Percentiles rank a stretch among this genome's conserved stretches.
These are phyloP conservation scores for Reutealis trisperma DNA, from an alignment of 345 rosid genomes.

Conservation along the genomic window DNA sequence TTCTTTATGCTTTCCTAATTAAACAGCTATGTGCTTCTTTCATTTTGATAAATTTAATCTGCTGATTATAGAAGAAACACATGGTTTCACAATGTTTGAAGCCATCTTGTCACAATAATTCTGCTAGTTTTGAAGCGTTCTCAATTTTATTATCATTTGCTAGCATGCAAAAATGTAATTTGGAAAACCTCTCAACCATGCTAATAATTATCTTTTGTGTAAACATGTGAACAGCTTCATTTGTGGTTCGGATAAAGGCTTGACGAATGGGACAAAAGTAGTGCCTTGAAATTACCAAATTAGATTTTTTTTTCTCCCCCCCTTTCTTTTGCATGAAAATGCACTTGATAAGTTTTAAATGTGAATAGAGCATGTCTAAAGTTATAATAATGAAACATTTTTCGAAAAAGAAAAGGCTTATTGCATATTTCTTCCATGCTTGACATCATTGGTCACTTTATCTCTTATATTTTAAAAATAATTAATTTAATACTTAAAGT, in stretches of 20 bases:
- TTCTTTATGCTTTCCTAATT: too few species aligned
- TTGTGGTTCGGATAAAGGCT: conserved; percentile 82
- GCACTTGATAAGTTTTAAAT: not conserved
- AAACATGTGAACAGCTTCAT: conserved; percentile 56
- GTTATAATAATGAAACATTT: not conserved
- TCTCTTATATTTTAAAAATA: too few species aligned
- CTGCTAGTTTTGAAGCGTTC: not conserved
- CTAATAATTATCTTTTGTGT: not conserved
- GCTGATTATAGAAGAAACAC: too few species aligned
- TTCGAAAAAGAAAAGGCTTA: not conserved
- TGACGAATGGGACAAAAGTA: conserved; percentile 28
- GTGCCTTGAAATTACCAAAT: not conserved
- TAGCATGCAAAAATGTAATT: not conserved
- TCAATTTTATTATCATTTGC: conserved; percentile 2
- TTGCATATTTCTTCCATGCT: too few species aligned
- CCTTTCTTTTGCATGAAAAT: not conserved
- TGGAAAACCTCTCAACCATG: not conserved
- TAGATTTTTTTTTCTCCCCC: not conserved
- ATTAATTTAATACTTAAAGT: too few species aligned
- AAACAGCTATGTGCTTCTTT: too few species aligned
- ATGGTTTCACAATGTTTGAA: too few species aligned
- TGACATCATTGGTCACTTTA: too few species aligned
- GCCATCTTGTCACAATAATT: not conserved
- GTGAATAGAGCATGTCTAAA: not conserved
- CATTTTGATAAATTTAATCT: too few species aligned